Base-by-base conservation (phyloP, 306 rosid genomes). In the Prosopis cineraria region DNA sequence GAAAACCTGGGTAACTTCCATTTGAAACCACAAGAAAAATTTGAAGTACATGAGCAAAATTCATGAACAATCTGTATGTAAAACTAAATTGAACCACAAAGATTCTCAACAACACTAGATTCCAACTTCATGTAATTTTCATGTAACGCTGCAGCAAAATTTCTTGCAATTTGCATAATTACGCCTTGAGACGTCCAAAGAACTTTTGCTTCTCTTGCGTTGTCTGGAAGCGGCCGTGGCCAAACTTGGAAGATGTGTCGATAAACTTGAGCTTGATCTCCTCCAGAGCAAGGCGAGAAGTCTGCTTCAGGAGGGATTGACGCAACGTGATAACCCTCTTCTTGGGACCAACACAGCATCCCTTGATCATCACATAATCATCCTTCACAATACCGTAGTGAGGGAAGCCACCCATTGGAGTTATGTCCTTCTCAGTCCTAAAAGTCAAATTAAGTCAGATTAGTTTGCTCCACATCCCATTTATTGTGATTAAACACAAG, bases 141-240 rank as follows among this genome's bases (percentile, higher is more conserved):
- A n/a, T 53, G 19, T 19, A 13, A 19, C 1, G 48, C 44, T 24
- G 68, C 25, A 4, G 36, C 20, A 70, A 20, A 52, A 24, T 39
- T 56, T 79, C 31, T 70, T 24, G 40, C 50, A 45, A 13, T 10
- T 7, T 10, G 3, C 50, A 66, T 24, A 65, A 40, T 77, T 82
- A 90, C 2, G 96, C 94, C 81, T 93, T 93, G 88, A 86, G 78
- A n/a, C 94, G 89, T 69, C 96, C 97, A 72, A 20, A 93, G 90
- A 82, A 90, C 89, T 90, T 93, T 59, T 85, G 91, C 76, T 93
- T 93, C 89, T 93, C 97, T 50, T 85, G 89, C 2, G 91, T 87
- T 16, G 97, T 87, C 96, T 93, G 97, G 97, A 93, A 90, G 66
- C 97, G 97, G 9, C 96, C 96, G 58, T 93, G 97, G 0, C 97